phyloP scores from a whole-genome alignment of 2,329 filamentous ascomycete species.

The Diaporthe capsici region DNA sequence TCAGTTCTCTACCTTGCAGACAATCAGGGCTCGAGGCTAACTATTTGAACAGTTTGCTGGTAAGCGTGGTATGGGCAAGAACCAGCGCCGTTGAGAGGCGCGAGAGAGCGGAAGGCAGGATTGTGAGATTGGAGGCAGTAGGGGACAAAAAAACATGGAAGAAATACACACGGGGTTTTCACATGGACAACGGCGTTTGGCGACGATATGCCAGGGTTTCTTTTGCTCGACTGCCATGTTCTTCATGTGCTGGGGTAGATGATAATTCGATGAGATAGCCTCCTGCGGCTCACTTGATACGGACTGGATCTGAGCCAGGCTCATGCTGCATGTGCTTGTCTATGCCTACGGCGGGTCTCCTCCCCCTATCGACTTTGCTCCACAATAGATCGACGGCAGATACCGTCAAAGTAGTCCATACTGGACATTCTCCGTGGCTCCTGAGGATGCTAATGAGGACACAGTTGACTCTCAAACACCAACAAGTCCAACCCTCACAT shows the following conservation, averaged over 20 bases:
- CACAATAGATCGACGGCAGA: background rate
- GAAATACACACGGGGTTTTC: slow-evolving; percentile 27
- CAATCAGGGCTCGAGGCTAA: slow-evolving; percentile 49
- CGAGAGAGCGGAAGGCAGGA: no score
- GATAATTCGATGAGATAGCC: slow-evolving; percentile 32
- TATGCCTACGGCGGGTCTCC: background rate
- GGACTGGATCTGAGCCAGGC: background rate
- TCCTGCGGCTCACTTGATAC: slow-evolving; percentile 1
- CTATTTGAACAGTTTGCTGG: slow-evolving; percentile 76
- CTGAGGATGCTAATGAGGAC: background rate
- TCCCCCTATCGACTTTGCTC: background rate
- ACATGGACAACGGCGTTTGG: slow-evolving; percentile 39
- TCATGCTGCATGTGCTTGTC: background rate
- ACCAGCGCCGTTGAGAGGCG: slow-evolving; percentile 72
- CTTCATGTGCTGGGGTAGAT: slow-evolving; percentile 24
- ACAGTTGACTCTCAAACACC: no score
- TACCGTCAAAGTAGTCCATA: background rate
- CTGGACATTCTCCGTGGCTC: background rate
- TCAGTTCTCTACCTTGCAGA: slow-evolving; percentile 5
- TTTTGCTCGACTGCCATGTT: slow-evolving; percentile 23
- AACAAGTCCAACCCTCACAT: background rate
- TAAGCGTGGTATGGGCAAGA: slow-evolving; percentile 96
- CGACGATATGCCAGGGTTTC: slow-evolving; percentile 27
- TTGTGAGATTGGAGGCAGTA: no score
- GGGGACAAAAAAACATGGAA: background rate